Evolutionary conservation across 2,329 filamentous ascomycete genomes (phyloP).

Genomic region (Rhynchosporium secalis): DNA sequence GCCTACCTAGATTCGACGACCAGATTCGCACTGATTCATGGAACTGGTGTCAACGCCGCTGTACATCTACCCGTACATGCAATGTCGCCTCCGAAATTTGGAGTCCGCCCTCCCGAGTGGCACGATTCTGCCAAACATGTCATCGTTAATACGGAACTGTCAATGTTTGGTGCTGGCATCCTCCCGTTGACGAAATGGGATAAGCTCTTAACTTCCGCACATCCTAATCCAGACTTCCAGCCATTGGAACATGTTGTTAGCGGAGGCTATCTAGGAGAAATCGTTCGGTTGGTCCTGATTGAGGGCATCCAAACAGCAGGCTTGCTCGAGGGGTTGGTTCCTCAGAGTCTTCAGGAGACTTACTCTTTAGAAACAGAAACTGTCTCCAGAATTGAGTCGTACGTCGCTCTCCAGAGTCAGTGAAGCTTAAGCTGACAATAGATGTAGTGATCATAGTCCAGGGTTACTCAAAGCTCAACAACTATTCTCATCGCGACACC

Average conservation of each 20-base stretch:
- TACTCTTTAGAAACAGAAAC: constrained; percentile 64
- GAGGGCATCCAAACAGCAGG: constrained; percentile 58
- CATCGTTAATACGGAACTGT: constrained; percentile 66
- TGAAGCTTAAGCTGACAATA: constrained; percentile 4
- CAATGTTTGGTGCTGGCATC: constrained; percentile 63
- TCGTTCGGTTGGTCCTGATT: constrained; percentile 57
- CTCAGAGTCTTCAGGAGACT: constrained; percentile 50
- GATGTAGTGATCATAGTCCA: constrained; percentile 25
- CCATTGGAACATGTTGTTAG: constrained; percentile 63
- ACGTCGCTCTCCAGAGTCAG: constrained; percentile 36
- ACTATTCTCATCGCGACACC: constrained; percentile 53
- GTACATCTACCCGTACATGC: constrained; percentile 61
- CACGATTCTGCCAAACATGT: constrained; percentile 60
- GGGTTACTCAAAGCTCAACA: constrained; percentile 43
- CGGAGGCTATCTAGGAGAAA: constrained; percentile 67
- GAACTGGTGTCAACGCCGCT: constrained; percentile 67
- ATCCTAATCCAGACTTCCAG: constrained; percentile 59
- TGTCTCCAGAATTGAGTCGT: constrained; percentile 55
- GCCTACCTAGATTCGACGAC: constrained; percentile 58
- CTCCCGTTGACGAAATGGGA: constrained; percentile 65
- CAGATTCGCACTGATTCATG: constrained; percentile 64
- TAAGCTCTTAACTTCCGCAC: constrained; percentile 50
- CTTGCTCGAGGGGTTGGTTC: constrained; percentile 57
- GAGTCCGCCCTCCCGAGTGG: constrained; percentile 55
- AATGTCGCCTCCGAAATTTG: constrained; percentile 58